A percentile compares a stretch with the other conserved stretches of the same genome.
phyloP scores from a whole-genome alignment of 2,329 filamentous ascomycete species.

The Fusarium begoniae region DNA sequence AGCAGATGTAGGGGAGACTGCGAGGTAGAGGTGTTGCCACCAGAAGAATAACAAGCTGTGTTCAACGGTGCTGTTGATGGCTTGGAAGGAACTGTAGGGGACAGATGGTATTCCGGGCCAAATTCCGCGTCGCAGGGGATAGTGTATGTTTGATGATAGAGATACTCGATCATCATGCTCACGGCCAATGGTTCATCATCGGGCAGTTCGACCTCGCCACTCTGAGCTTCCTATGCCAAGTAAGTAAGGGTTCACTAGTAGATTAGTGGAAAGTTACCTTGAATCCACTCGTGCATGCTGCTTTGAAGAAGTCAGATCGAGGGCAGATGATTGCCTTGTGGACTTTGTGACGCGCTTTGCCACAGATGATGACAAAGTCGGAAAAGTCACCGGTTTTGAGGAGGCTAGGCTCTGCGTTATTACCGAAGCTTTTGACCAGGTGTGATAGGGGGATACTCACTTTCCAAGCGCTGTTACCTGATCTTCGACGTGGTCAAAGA shows the following conservation, averaged over 20 bases:
- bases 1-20: neutral
- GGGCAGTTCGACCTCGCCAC: neutral
- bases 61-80: neutral
- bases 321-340: neutral
- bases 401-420: accelerated
- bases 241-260: neutral
- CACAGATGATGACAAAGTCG: neutral
- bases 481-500: neutral
- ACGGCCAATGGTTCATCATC: neutral
- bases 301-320: neutral
- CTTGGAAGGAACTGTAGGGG: too few species aligned
- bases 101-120: accelerated
- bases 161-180: neutral
- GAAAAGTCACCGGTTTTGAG: neutral
- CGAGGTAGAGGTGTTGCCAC: neutral
- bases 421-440: accelerated
- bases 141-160: neutral
- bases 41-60: neutral
- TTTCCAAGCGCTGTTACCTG: neutral
- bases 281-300: neutral
- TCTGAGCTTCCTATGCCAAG: neutral
- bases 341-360: neutral
- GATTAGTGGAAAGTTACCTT: neutral
- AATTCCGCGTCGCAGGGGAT: neutral
- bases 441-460: neutral